Evolutionary conservation across 805 yeast species (phyloP), one percentile per base, ranked within the genome.

Genomic region (Candida sithepensis): DNA sequence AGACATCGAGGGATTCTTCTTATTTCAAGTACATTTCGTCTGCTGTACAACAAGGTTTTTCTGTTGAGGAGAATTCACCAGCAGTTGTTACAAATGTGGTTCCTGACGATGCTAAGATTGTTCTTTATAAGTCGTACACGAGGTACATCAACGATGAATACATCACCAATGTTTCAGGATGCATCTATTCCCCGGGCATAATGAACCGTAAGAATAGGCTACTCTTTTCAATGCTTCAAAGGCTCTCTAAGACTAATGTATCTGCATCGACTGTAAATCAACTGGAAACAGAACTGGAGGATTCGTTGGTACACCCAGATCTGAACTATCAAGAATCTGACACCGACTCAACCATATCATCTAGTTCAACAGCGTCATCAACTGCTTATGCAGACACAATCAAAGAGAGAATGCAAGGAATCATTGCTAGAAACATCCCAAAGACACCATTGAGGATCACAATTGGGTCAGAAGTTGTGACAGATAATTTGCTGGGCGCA

Each of bases 161-260:
- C 52, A 76, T 77, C 36, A 77, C 85, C 2, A 80, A 81, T 32
- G 79, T 91, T 2, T 74, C 87, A 39, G 96, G 97, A 6, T 79
- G 86, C 77, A 68, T 85, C 23, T 75, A 59, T 45, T 73, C 86
- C 38, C 88, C 90, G 0, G 95, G 95, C 1, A 70, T 76, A 8
- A 77, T 81, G 72, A 76, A 78, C 26, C 71, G 95, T 38, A 88
- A 85, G 58, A 88, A 89, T 64, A 70, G 83, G 48, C 63, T 91
- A 39, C 70, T 91, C 28, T 63, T 85, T 20, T 75, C 89, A 0
- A 65, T 89, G 39, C 88, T 89, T 3, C 79, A 79, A 50, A 89
- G 87, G 63, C 69, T 86, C 43, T 77, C 82, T 0, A 78, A 80
- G 43, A 51, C 64, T 4, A 60, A 59, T 34, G 58, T 59, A 12